Percentiles rank a stretch among this genome's conserved stretches.
Evolutionary conservation across 495 filamentous ascomycete genomes (phyloP).

Genomic region (Trichoderma orchidacearum): DNA sequence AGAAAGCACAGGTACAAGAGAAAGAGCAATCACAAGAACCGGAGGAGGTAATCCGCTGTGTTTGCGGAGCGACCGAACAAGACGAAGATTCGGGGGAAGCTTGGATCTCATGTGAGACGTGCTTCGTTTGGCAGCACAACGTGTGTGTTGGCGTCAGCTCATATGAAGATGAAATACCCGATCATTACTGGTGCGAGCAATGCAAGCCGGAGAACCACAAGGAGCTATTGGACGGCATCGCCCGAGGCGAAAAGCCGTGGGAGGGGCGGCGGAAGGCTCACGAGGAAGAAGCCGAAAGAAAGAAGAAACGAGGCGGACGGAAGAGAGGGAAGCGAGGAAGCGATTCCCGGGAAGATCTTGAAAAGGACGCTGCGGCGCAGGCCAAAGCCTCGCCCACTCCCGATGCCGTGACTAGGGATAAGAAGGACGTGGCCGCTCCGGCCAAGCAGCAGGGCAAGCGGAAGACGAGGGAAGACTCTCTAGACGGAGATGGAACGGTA

Average conservation of each 20-base stretch:
- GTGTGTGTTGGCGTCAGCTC: conserved; percentile 82
- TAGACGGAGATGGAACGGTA: conserved; percentile 27
- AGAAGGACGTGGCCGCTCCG: conserved; percentile 16
- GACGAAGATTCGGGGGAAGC: conserved; percentile 72
- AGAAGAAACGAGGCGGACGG: conserved; percentile 32
- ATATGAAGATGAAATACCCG: conserved; percentile 56
- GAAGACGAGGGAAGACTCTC: conserved; percentile 31
- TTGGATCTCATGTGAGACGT: conserved; percentile 83
- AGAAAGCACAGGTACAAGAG: conserved; percentile 42
- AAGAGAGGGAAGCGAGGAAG: conserved; percentile 38
- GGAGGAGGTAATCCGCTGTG: conserved; percentile 69
- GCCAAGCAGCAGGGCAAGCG: conserved; percentile 20
- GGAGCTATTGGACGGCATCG: conserved; percentile 57
- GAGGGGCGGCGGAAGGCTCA: conserved; percentile 48
- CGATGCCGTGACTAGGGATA: conserved; percentile 13
- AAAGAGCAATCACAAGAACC: conserved; percentile 49
- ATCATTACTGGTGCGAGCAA: conserved; percentile 78
- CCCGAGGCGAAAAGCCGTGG: conserved; percentile 74
- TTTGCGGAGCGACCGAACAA: conserved; percentile 79
- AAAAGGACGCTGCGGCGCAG: conserved; percentile 16
- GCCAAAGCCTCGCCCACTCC: conserved; percentile 26
- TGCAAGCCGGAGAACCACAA: conserved; percentile 76
- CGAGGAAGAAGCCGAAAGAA: conserved; percentile 24
- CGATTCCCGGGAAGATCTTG: conserved; percentile 12
- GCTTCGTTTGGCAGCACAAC: conserved; percentile 91